phyloP scores from a whole-genome alignment of 495 filamentous ascomycete genomes.

The Aspergillus cavernicola region DNA sequence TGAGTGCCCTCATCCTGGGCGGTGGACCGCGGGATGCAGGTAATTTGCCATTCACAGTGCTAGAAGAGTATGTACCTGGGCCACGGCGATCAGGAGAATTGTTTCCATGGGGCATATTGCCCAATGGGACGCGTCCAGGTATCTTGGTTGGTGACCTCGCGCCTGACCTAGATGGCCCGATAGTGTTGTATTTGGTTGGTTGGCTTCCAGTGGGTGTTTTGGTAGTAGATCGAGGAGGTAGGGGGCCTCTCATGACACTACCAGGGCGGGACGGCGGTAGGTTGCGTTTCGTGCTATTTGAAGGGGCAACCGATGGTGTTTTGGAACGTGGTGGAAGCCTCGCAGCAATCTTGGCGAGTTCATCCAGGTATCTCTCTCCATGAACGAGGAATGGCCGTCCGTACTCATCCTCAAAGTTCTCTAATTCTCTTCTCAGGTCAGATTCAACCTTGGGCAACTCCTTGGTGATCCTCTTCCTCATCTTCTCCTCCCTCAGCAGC shows the following conservation, averaged over 20 bases:
- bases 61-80: constrained; percentile 47
- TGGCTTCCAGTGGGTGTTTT: constrained; percentile 64
- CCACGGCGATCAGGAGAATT: constrained; percentile 76
- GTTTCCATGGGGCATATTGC: constrained; percentile 72
- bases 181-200: constrained; percentile 54
- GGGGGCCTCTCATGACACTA: constrained; percentile 30
- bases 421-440: constrained; percentile 75
- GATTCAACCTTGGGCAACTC: constrained; percentile 87
- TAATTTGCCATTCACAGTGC: constrained; percentile 57
- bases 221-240: constrained; percentile 53
- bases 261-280: constrained; percentile 37
- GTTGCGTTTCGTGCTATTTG: constrained; percentile 29
- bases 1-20: constrained; percentile 80
- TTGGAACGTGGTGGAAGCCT: constrained; percentile 71
- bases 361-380: constrained; percentile 82
- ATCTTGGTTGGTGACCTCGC: constrained; percentile 72
- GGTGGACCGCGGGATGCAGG: constrained; percentile 66
- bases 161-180: constrained; percentile 36
- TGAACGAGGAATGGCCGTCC: constrained; percentile 89
- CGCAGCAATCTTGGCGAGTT: constrained; percentile 59
- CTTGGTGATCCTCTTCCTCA: constrained; percentile 93
- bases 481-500: constrained; percentile 95
- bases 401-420: constrained; percentile 90
- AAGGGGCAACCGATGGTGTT: constrained; percentile 62
- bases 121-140: constrained; percentile 73